Conservation (phyloP, 2,329 filamentous ascomycete genomes). For the Stagonosporopsis cucurbitacearum region DNA sequence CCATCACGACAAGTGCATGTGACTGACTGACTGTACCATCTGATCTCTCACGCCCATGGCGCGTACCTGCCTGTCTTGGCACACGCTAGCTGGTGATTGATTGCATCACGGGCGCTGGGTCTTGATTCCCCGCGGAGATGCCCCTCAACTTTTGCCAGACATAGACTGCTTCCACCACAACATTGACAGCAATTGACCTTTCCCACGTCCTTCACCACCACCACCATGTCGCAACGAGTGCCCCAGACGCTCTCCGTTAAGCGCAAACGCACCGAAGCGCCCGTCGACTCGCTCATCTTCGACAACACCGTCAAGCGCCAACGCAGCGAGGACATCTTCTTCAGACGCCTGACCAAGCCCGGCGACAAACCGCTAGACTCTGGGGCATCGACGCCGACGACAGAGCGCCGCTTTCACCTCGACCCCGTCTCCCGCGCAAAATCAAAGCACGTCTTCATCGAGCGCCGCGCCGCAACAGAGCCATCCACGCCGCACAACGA, state of each 20-base stretch:
- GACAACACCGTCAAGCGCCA: constrained; percentile 33
- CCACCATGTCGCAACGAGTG: constrained; percentile 21
- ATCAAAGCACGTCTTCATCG: constrained; percentile 32
- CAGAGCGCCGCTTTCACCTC: constrained; percentile 36
- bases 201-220: not conserved
- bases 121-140: constrained; percentile 18
- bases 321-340: constrained; percentile 27
- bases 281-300: constrained; percentile 58
- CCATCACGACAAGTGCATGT: constrained; percentile 27
- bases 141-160: constrained; percentile 7
- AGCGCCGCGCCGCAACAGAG: constrained; percentile 18
- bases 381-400: constrained; percentile 26
- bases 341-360: constrained; percentile 36
- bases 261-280: constrained; percentile 62
- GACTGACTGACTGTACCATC: constrained; percentile 14
- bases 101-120: constrained; percentile 16
- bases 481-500: constrained; percentile 3
- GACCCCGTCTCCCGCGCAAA: constrained; percentile 24
- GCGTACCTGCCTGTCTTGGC: constrained; percentile 14
- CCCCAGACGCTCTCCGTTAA: constrained; percentile 54
- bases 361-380: constrained; percentile 17
- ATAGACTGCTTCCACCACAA: not conserved
- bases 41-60: constrained; percentile 6
- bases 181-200: not conserved
- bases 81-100: constrained; percentile 7